Evolutionary conservation across 2,329 filamentous ascomycete species (phyloP).

Genomic region (Cadophora gregata): DNA sequence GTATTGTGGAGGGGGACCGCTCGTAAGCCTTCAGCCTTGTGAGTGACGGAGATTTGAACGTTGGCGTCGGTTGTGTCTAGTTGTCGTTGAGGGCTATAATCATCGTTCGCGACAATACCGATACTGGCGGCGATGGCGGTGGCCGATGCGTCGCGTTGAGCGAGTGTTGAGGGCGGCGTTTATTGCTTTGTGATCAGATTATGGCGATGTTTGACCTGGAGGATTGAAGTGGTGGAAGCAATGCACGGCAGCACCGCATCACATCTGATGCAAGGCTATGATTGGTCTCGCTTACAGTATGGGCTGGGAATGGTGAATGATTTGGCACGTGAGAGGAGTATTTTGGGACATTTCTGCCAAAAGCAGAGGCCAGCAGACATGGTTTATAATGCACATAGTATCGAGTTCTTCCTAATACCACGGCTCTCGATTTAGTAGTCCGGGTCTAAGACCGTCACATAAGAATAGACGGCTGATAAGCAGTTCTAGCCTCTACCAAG

Average conservation of each 20-base stretch:
- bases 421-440: too few relatives aligned
- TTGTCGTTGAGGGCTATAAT: background rate
- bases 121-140: conserved; percentile 9
- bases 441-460: too few relatives aligned
- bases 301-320: background rate
- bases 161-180: conserved; percentile 23
- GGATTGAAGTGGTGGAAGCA: conserved; percentile 25
- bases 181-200: conserved; percentile 37
- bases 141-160: background rate
- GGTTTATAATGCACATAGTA: background rate
- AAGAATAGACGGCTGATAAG: too few relatives aligned
- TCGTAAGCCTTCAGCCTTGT: conserved; percentile 31
- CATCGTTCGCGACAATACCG: background rate
- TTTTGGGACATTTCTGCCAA: background rate
- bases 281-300: conserved; percentile 36
- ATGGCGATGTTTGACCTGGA: conserved; percentile 31
- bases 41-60: conserved; percentile 3
- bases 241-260: conserved; percentile 15
- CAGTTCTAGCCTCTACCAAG: too few relatives aligned
- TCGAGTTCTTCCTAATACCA: too few relatives aligned
- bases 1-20: conserved; percentile 15
- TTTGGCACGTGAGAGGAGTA: conserved; percentile 11
- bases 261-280: conserved; percentile 20
- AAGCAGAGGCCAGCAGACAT: background rate
- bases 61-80: background rate